phyloP scores from a whole-genome alignment of 371 early-diverging fungal species.

The Sporodiniella umbellata region DNA sequence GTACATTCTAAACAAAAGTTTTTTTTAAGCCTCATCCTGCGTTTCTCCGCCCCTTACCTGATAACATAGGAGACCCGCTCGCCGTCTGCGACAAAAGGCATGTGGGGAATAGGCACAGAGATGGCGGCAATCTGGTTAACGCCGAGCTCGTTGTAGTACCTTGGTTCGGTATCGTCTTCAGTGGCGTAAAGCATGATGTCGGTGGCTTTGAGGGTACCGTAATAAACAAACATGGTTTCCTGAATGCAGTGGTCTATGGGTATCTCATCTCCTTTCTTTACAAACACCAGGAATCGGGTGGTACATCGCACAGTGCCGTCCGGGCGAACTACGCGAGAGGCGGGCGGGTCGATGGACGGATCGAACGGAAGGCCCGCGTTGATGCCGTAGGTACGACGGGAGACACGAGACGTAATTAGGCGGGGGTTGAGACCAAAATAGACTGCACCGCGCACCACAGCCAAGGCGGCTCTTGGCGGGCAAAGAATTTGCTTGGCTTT shows the following conservation, averaged over 20 bases:
- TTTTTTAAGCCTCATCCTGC: no score
- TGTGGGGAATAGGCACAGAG: slow-evolving; percentile 39
- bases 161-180: slow-evolving; percentile 30
- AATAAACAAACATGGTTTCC: slow-evolving; percentile 50
- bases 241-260: slow-evolving; percentile 43
- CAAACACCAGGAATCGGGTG: slow-evolving; percentile 41
- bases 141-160: slow-evolving; percentile 35
- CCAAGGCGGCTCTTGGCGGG: slow-evolving; percentile 42
- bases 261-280: slow-evolving; percentile 34
- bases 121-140: slow-evolving; percentile 42
- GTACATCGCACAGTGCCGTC: slow-evolving; percentile 47
- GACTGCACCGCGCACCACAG: slow-evolving; percentile 51
- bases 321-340: slow-evolving; percentile 33
- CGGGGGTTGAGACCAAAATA: slow-evolving; percentile 52
- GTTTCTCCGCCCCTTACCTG: slow-evolving; percentile 17
- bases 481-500: slow-evolving; percentile 33
- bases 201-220: slow-evolving; percentile 38
- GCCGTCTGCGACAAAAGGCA: slow-evolving; percentile 28
- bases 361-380: slow-evolving; percentile 60
- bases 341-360: slow-evolving; percentile 21
- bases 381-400: slow-evolving; percentile 59
- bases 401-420: slow-evolving; percentile 49
- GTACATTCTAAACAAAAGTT: slow-evolving; percentile 32
- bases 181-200: slow-evolving; percentile 48
- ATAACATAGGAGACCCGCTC: slow-evolving; percentile 40